Evolutionary conservation across 148 eudicot genomes (phyloP).

Genomic region (Persicaria tinctoria): DNA sequence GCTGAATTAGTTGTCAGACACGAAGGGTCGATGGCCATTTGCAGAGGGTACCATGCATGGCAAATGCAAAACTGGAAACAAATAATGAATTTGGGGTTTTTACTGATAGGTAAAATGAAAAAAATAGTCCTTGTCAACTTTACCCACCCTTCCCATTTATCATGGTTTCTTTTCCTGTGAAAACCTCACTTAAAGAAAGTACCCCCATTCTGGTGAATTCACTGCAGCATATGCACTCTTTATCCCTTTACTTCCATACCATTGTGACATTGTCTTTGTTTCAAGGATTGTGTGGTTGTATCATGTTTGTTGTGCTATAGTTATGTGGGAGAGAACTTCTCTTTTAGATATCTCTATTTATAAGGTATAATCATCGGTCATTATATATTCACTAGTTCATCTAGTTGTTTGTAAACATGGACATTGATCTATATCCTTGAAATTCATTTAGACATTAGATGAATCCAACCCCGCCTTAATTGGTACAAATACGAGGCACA

Average conservation of each 20-base stretch:
- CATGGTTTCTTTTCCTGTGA: not conserved
- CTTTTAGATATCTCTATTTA: too few species aligned
- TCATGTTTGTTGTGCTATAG: too few species aligned
- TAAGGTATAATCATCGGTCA: too few species aligned
- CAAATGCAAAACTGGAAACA: constrained; percentile 7
- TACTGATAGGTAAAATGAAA: not conserved
- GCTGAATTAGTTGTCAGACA: constrained; percentile 30
- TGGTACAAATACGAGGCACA: too few species aligned
- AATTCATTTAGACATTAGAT: too few species aligned
- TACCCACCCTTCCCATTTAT: constrained; percentile 8
- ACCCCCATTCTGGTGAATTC: constrained; percentile 1
- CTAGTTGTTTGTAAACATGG: too few species aligned
- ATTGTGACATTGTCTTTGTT: not conserved
- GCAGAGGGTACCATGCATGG: constrained; percentile 13
- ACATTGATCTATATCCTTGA: too few species aligned
- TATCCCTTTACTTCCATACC: not conserved
- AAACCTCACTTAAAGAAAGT: not conserved
- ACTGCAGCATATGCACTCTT: not conserved
- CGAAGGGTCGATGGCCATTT: constrained; percentile 19
- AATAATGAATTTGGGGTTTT: constrained; percentile 3
- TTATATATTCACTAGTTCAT: too few species aligned
- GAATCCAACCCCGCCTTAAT: too few species aligned
- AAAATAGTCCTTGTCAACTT: not conserved
- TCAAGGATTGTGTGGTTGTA: too few species aligned
- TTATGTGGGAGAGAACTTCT: too few species aligned